A percentile compares a stretch with the other conserved stretches of the same genome.
These are phyloP conservation scores for Aspergillus sclerotioniger DNA, from an alignment of 495 filamentous ascomycete species.

Conservation along the genomic window DNA sequence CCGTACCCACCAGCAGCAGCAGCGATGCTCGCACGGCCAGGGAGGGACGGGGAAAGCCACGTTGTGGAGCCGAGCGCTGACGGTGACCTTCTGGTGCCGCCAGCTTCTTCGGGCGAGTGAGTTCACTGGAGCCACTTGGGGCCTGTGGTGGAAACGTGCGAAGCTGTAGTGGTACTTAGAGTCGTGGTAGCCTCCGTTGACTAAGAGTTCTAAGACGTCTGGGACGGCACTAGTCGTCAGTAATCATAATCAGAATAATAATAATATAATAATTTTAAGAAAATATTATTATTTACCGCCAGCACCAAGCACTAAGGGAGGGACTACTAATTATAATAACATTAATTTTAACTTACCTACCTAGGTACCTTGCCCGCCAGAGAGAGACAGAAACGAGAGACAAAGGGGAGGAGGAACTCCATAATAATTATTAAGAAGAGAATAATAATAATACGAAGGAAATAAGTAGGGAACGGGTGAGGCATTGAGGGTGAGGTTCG, in stretches of 20 bases:
- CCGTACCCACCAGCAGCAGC: conserved; percentile 23
- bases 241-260: conserved; percentile 1
- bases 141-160: conserved; percentile 18
- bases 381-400: background rate
- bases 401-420: background rate
- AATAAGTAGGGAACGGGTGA: conserved; percentile 2
- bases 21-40: conserved; percentile 27
- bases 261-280: conserved; percentile 1
- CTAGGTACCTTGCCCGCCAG: background rate
- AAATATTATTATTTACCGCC: background rate
- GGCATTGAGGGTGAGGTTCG: background rate
- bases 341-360: conserved; percentile 6
- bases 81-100: conserved; percentile 37
- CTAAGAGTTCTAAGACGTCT: conserved; percentile 5
- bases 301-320: background rate
- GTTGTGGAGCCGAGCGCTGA: conserved; percentile 40
- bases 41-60: conserved; percentile 30
- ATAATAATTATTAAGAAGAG: background rate
- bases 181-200: conserved; percentile 1
- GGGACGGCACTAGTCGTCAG: conserved; percentile 5
- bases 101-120: conserved; percentile 33
- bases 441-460: conserved; percentile 16
- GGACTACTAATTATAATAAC: conserved; percentile 7
- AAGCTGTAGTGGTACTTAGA: conserved; percentile 10
- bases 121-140: conserved; percentile 18